Conservation (phyloP, 352 stramenopile genomes). For the Pythium scleroteichum region DNA sequence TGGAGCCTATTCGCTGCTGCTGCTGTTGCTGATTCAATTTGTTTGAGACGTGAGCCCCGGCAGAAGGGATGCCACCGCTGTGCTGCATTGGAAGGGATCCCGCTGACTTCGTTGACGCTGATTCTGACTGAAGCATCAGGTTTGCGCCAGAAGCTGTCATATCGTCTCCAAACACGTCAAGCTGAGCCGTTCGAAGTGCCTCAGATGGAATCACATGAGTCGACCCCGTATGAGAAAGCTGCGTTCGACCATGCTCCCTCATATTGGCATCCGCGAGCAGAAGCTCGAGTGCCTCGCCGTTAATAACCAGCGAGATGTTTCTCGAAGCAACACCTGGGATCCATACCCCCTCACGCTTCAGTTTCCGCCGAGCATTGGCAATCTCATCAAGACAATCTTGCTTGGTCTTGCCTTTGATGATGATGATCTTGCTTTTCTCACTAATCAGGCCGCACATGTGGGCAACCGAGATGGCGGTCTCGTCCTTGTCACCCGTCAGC, state of each 20-base stretch:
- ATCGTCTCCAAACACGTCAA: constrained; percentile 35
- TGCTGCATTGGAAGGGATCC: constrained; percentile 30
- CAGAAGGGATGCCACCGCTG: neutral
- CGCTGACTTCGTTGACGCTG: constrained; percentile 53
- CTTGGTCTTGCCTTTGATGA: constrained; percentile 81
- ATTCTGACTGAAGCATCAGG: constrained; percentile 29
- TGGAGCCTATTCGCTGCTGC: constrained; percentile 27
- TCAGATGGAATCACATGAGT: constrained; percentile 23
- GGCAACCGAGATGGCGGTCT: constrained; percentile 98
- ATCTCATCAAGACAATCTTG: constrained; percentile 85
- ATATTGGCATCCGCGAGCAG: constrained; percentile 50
- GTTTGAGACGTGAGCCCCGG: neutral
- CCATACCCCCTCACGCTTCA: constrained; percentile 82
- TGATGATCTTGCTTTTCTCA: constrained; percentile 75
- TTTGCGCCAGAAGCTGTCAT: constrained; percentile 16
- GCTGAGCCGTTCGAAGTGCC: constrained; percentile 8
- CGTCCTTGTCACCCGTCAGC: constrained; percentile 98
- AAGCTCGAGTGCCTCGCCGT: constrained; percentile 76
- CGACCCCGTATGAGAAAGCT: constrained; percentile 1
- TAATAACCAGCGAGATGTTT: constrained; percentile 81
- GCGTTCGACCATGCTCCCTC: constrained; percentile 4
- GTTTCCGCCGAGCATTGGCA: constrained; percentile 62
- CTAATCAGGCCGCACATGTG: constrained; percentile 94
- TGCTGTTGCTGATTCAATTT: constrained; percentile 13
- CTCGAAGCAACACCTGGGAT: constrained; percentile 69